Conservation (phyloP, 208 protist species). For the Crithidia brevicula region DNA sequence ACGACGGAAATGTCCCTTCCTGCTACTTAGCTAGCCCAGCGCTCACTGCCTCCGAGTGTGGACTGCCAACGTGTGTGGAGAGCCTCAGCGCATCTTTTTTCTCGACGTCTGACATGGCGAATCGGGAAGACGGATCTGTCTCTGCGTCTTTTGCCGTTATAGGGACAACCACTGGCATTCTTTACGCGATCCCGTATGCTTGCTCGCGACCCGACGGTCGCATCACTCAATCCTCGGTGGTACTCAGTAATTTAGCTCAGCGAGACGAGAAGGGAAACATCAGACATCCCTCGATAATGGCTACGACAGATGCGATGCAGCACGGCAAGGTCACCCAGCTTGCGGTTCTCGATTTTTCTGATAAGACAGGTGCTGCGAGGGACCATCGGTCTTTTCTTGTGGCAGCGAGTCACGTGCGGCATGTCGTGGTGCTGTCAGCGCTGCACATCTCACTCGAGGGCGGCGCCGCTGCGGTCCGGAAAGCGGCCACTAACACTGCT, state of each 20-base stretch:
- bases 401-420: slow-evolving; percentile 22
- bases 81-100: background rate
- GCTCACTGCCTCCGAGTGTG: background rate
- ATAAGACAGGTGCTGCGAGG: background rate
- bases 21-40: no score
- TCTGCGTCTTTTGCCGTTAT: slow-evolving; percentile 10
- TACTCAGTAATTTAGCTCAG: no score
- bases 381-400: background rate
- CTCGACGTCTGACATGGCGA: background rate
- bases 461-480: background rate
- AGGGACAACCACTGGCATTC: slow-evolving; percentile 16
- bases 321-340: slow-evolving; percentile 32
- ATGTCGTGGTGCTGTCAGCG: slow-evolving; percentile 20
- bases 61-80: slow-evolving; percentile 1
- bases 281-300: background rate
- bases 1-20: background rate
- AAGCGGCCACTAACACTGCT: background rate
- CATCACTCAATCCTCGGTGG: background rate
- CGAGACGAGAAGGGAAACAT: no score
- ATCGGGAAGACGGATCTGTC: background rate
- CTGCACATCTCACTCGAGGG: background rate
- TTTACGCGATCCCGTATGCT: slow-evolving; percentile 18
- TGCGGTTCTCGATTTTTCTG: background rate
- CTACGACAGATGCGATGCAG: background rate
- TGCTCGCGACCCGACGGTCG: background rate